Percentiles rank a stretch among this genome's conserved stretches.
Evolutionary conservation across 2,329 filamentous ascomycete species (phyloP).

Genomic region (Blumeria hordei): DNA sequence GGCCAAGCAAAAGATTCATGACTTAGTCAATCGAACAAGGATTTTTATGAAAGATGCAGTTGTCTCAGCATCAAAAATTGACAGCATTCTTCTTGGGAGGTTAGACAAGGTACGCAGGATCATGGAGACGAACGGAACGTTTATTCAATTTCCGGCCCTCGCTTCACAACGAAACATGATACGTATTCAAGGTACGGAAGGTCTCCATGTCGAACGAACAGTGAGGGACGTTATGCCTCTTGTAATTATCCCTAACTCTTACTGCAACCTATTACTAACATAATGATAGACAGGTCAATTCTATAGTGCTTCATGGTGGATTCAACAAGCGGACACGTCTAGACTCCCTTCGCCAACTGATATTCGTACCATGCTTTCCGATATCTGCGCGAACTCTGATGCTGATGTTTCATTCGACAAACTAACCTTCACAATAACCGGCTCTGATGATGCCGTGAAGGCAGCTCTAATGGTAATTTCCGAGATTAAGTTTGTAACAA

Average conservation of each 20-base stretch:
- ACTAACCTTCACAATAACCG: constrained; percentile 77
- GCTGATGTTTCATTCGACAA: constrained; percentile 91
- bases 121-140: constrained; percentile 86
- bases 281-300: constrained; percentile 62
- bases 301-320: constrained; percentile 92
- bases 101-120: constrained; percentile 96
- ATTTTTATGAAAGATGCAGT: constrained; percentile 80
- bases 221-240: constrained; percentile 89
- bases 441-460: constrained; percentile 90
- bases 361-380: constrained; percentile 71
- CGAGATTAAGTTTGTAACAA: constrained; percentile 68
- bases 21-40: constrained; percentile 58
- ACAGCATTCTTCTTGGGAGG: constrained; percentile 73
- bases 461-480: constrained; percentile 85
- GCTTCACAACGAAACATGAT: constrained; percentile 68
- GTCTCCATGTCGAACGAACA: constrained; percentile 81
- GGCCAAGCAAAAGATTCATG: constrained; percentile 78
- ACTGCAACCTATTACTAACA: constrained; percentile 9
- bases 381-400: constrained; percentile 90
- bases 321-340: constrained; percentile 49
- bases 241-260: constrained; percentile 24
- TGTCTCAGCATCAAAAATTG: constrained; percentile 77
- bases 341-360: constrained; percentile 38
- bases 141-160: constrained; percentile 73
- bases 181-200: constrained; percentile 78